Evolutionary conservation across 2,329 filamentous ascomycete genomes (phyloP).

Genomic region (Annulohypoxylon truncatum): DNA sequence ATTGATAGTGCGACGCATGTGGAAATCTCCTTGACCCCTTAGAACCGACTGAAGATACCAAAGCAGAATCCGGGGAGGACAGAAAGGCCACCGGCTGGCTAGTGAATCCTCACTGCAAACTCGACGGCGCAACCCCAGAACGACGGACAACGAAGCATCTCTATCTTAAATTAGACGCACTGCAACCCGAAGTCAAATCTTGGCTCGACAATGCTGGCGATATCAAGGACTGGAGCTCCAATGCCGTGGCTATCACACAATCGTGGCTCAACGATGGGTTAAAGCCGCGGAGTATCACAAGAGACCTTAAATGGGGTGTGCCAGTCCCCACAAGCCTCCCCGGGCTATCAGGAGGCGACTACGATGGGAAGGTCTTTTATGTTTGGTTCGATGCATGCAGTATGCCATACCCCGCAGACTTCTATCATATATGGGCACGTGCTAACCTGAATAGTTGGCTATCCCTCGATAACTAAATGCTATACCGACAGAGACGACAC

Average conservation of each 20-base stretch:
- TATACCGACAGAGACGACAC: conserved; percentile 72
- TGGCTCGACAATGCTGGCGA: conserved; percentile 81
- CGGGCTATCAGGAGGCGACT: conserved; percentile 65
- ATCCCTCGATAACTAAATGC: conserved; percentile 88
- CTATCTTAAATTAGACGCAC: conserved; percentile 85
- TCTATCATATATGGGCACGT: conserved; percentile 52
- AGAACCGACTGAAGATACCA: conserved; percentile 60
- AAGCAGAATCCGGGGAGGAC: conserved; percentile 49
- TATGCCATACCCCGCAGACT: conserved; percentile 81
- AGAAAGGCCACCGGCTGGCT: conserved; percentile 62
- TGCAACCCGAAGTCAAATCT: conserved; percentile 79
- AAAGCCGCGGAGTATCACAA: conserved; percentile 87
- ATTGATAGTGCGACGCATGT: conserved; percentile 72
- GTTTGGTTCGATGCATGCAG: conserved; percentile 92
- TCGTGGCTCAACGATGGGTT: conserved; percentile 87
- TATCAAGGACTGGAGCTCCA: conserved; percentile 80
- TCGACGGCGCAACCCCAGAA: conserved; percentile 85
- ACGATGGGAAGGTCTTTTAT: conserved; percentile 80
- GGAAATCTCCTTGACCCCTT: conserved; percentile 78
- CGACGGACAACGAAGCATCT: conserved; percentile 88
- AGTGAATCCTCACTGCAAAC: conserved; percentile 89
- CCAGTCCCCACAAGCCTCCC: conserved; percentile 63
- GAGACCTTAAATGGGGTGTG: conserved; percentile 91
- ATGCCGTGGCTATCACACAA: conserved; percentile 80
- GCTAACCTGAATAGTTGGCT: conserved; percentile 69